phyloP scores from a whole-genome alignment of 2,329 filamentous ascomycete species.

The Nectriaceae sp. region DNA sequence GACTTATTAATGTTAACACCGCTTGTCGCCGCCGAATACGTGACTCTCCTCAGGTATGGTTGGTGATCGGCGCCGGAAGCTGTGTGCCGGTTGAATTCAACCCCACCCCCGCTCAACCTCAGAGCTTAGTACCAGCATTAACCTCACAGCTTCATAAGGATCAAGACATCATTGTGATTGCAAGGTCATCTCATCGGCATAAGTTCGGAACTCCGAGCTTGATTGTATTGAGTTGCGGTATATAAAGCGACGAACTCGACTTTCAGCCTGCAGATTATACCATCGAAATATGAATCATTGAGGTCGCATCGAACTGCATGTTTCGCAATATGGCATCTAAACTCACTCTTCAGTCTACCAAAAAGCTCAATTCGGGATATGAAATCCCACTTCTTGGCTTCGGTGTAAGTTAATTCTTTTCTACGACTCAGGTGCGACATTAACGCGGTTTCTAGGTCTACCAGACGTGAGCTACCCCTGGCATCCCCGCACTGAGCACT shows the following conservation, averaged over 20 bases:
- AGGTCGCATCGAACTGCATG: slow-evolving; percentile 7
- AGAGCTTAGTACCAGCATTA: no score
- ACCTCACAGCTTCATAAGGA: no score
- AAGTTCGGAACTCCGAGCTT: neutral
- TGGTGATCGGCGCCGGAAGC: no score
- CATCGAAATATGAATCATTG: neutral
- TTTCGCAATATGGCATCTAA: slow-evolving; percentile 45
- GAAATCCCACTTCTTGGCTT: slow-evolving; percentile 55
- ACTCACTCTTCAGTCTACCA: slow-evolving; percentile 47
- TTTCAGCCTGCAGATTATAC: neutral
- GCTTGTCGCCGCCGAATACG: no score
- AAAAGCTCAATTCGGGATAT: slow-evolving; percentile 57
- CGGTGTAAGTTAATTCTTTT: slow-evolving; percentile 44
- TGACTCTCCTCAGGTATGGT: no score
- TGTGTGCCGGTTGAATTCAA: no score
- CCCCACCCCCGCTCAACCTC: no score
- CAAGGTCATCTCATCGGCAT: no score
- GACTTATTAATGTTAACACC: no score
- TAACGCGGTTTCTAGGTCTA: slow-evolving; percentile 51
- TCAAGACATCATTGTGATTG: no score
- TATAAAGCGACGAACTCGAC: neutral
- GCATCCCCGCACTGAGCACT: slow-evolving; percentile 12
- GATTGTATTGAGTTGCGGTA: neutral
- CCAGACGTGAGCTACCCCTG: slow-evolving; percentile 55
- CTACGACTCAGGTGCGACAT: neutral